These are phyloP conservation scores for Diaporthe sp. DNA, from an alignment of 2,329 filamentous ascomycete species.

Conservation along the genomic window DNA sequence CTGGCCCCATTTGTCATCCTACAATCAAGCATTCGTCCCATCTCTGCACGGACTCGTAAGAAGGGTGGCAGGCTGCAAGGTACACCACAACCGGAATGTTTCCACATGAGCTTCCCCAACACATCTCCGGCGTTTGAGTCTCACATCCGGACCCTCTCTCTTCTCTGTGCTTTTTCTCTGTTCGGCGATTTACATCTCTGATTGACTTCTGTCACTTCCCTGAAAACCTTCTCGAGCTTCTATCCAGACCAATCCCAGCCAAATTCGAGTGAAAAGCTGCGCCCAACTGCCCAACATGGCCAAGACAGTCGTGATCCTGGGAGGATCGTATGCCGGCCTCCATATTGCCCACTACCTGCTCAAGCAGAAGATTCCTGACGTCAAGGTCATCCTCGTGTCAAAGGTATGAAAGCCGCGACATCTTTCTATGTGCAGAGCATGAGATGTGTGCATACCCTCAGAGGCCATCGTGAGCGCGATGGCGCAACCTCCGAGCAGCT, in stretches of 20 bases:
- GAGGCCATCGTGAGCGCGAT: neutral
- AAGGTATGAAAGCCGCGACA: conserved; percentile 56
- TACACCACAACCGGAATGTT: conserved; percentile 23
- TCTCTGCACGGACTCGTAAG: conserved; percentile 14
- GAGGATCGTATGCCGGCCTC: conserved; percentile 67
- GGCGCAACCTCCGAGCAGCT: neutral
- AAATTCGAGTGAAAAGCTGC: conserved; percentile 4
- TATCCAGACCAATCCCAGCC: neutral
- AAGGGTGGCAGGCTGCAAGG: conserved; percentile 8
- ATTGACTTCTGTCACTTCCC: neutral
- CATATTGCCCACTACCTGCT: conserved; percentile 67
- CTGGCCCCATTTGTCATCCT: conserved; percentile 23
- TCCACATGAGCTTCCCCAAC: conserved; percentile 27
- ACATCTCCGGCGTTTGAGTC: conserved; percentile 22
- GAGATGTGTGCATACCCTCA: neutral
- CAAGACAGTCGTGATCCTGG: conserved; percentile 67
- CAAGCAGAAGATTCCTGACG: conserved; percentile 63
- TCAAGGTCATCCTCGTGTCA: conserved; percentile 69
- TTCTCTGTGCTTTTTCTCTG: neutral
- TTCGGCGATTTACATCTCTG: neutral
- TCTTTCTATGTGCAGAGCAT: neutral
- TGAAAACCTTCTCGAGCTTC: neutral
- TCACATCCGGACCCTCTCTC: neutral
- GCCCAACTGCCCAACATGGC: conserved; percentile 52
- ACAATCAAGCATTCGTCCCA: conserved; percentile 7